Evolutionary conservation across 1,139 yeast genomes (phyloP), one percentile per base, ranked within the genome.

Genomic region (Kluyveromyces sp.): DNA sequence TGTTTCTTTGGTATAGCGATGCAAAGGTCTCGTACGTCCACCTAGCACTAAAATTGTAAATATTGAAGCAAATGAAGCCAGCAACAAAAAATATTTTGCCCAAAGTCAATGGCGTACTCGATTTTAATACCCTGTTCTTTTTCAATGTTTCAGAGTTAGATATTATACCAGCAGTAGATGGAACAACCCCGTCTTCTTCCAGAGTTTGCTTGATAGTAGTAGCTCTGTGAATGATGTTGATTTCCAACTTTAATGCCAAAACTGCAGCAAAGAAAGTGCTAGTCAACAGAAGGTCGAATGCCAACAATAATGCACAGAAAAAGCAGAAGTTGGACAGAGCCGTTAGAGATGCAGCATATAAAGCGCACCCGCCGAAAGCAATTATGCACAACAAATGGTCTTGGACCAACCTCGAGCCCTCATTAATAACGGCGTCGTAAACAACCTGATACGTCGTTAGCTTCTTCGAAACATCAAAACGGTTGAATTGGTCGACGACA

Each of bases 111-210:
- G 80, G 62, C 39, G 69, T 60, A 41, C 52, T 58, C 4, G 65
- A 57, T n/a, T 59, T 57, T 17, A 64, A 50, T 33, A 60, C 54
- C 2, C 55, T 49, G 12, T 48, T 44, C 19, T 47, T 52, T 2
- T 56, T 43, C 34, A 56, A 53, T 18, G 69, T 60, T 36, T 72
- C 73, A 41, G 70, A 63, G 33, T 71, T 75, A 20, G 89, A 80
- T 33, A 85, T 82, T 45, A 77, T 74, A 51, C 77, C 79, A 37
- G 92, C 96, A 38, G 85, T 85, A 47, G 73, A 68, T 44, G 79
- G 79, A 38, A 87, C 75, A 34, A 92, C 77, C 18, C 98, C 98
- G 57, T 94, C 98, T 63, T 92, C 98, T 67, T 89, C 95, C 53
- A 92, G 71, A 18, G 88, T 92, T 53, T 78, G 80, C 59, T 84